These are phyloP conservation scores for Cyclotella sp. DNA, from an alignment of 108 stramenopile genomes.

Conservation along the genomic window DNA sequence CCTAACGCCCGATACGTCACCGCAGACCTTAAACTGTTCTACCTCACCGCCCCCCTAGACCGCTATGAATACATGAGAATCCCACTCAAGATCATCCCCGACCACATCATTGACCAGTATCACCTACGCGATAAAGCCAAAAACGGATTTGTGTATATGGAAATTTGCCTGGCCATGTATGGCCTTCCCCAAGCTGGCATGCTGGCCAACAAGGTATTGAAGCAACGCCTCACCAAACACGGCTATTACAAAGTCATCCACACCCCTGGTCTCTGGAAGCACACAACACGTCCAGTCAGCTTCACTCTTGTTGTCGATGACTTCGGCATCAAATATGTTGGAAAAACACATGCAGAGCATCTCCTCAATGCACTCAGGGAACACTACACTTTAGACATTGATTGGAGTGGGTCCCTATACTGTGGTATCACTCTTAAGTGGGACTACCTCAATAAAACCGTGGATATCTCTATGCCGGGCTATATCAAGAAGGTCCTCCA, in stretches of 20 bases:
- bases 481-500: too few species aligned
- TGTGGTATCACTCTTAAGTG: constrained; percentile 50
- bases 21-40: too few species aligned
- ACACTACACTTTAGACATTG: too few species aligned
- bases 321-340: too few species aligned
- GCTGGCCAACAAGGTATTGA: constrained; percentile 53
- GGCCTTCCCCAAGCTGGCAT: too few species aligned
- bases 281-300: neutral
- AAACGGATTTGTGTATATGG: constrained; percentile 36
- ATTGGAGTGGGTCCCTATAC: constrained; percentile 42
- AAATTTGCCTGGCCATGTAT: constrained; percentile 43
- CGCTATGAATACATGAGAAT: constrained; percentile 55
- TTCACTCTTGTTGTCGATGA: too few species aligned
- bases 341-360: constrained; percentile 41
- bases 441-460: constrained; percentile 44
- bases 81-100: constrained; percentile 30
- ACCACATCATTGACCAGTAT: too few species aligned
- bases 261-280: constrained; percentile 30
- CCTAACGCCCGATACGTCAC: too few species aligned
- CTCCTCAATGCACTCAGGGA: constrained; percentile 36
- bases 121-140: constrained; percentile 12
- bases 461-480: too few species aligned
- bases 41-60: constrained; percentile 47
- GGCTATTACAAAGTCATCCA: too few species aligned
- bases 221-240: too few species aligned